Percentiles rank a stretch among this genome's conserved stretches.
These are phyloP conservation scores for Macrolepiota dolichaula DNA, from an alignment of 768 basidiomycete genomes.

Conservation along the genomic window DNA sequence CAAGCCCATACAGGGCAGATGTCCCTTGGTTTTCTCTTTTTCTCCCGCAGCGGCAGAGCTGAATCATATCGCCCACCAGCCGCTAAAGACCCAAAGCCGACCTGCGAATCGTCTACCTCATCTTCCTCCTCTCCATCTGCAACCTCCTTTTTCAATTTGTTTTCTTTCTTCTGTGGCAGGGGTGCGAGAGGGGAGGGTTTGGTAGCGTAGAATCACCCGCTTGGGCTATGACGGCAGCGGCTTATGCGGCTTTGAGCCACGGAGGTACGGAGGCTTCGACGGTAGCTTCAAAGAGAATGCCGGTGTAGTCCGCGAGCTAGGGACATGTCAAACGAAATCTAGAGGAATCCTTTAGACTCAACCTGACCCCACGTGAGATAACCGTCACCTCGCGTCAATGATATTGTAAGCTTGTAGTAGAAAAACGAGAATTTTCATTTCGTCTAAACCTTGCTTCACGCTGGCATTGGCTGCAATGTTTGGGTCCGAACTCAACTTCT, in stretches of 20 bases:
- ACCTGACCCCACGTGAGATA: neutral
- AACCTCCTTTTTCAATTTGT: slow-evolving; percentile 43
- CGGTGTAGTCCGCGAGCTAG: slow-evolving; percentile 98
- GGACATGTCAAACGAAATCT: slow-evolving; percentile 96
- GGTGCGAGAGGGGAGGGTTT: slow-evolving; percentile 27
- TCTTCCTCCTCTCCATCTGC: slow-evolving; percentile 55
- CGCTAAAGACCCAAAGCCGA: slow-evolving; percentile 99
- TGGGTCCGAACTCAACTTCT: slow-evolving; percentile 61
- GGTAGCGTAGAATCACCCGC: slow-evolving; percentile 25
- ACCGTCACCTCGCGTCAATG: slow-evolving; percentile 62
- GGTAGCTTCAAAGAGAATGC: slow-evolving; percentile 95
- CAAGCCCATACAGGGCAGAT: slow-evolving; percentile 87
- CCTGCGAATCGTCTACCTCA: slow-evolving; percentile 87
- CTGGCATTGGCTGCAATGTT: slow-evolving; percentile 63
- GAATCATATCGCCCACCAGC: slow-evolving; percentile 97
- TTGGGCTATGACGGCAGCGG: slow-evolving; percentile 33
- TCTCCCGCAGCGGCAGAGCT: slow-evolving; percentile 70
- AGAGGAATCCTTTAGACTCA: neutral
- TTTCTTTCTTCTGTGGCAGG: slow-evolving; percentile 22
- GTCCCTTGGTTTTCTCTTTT: slow-evolving; percentile 54
- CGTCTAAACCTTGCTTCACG: slow-evolving; percentile 79
- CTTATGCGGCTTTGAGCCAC: slow-evolving; percentile 57
- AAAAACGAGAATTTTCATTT: slow-evolving; percentile 83
- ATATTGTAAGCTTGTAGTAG: slow-evolving; percentile 81
- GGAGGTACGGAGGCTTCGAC: slow-evolving; percentile 94